Evolutionary conservation across 2,329 filamentous ascomycete genomes (phyloP).

Genomic region (Claviceps sp.): DNA sequence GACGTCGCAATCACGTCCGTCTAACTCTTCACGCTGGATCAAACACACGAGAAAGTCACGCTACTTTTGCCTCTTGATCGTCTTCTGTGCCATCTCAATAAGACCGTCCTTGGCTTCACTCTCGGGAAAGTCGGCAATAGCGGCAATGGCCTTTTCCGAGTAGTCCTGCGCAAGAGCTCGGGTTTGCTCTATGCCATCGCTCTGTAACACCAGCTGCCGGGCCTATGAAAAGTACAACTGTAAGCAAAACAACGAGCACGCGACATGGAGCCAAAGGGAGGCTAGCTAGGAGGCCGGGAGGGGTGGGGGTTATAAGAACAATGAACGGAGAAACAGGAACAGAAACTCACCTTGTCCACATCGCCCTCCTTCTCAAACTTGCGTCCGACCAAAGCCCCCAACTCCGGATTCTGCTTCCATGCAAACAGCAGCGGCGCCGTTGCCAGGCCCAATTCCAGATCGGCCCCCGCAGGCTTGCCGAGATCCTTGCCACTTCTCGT

Average conservation of each 20-base stretch:
- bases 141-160: slow-evolving; percentile 70
- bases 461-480: slow-evolving; percentile 88
- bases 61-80: slow-evolving; percentile 76
- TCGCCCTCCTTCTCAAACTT: slow-evolving; percentile 80
- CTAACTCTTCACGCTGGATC: neutral
- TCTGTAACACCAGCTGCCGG: slow-evolving; percentile 67
- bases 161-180: slow-evolving; percentile 83
- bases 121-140: slow-evolving; percentile 77
- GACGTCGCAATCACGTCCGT: neutral
- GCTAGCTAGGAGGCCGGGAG: too few relatives aligned
- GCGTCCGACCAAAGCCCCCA: slow-evolving; percentile 79
- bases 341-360: slow-evolving; percentile 55
- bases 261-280: too few relatives aligned
- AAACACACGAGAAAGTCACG: neutral
- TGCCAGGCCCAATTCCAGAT: slow-evolving; percentile 82
- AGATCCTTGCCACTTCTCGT: slow-evolving; percentile 73
- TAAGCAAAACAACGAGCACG: neutral
- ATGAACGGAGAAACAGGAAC: neutral
- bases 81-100: slow-evolving; percentile 87
- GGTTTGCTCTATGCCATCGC: slow-evolving; percentile 84
- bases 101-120: slow-evolving; percentile 88
- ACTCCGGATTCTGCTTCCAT: slow-evolving; percentile 76
- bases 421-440: slow-evolving; percentile 91
- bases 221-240: slow-evolving; percentile 43
- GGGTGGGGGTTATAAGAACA: neutral